A percentile compares a stretch with the other conserved stretches of the same genome.
phyloP scores from a whole-genome alignment of 2,329 filamentous ascomycete species.

The Calonectria hawksworthii region DNA sequence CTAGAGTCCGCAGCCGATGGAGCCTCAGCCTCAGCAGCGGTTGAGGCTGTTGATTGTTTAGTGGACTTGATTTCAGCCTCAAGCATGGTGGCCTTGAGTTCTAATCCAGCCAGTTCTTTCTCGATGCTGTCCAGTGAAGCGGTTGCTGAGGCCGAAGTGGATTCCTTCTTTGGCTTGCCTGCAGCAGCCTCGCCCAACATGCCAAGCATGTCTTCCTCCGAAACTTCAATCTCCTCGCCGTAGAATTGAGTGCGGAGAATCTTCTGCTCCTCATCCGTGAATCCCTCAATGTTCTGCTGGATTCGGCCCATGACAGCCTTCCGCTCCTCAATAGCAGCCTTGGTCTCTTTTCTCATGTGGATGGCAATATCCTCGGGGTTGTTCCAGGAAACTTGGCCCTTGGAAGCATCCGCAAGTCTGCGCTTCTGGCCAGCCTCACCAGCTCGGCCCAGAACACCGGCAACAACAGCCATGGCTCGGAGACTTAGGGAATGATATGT shows the following conservation, averaged over 20 bases:
- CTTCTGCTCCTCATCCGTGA: conserved; percentile 55
- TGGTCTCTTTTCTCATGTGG: conserved; percentile 54
- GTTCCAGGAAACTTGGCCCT: conserved; percentile 75
- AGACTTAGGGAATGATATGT: conserved; percentile 67
- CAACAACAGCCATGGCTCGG: conserved; percentile 84
- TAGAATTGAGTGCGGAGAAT: conserved; percentile 47
- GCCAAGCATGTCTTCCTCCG: conserved; percentile 54
- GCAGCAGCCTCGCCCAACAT: conserved; percentile 47
- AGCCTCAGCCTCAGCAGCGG: background rate
- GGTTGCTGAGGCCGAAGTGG: background rate
- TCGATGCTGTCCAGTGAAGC: conserved; percentile 19
- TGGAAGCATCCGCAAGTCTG: conserved; percentile 73
- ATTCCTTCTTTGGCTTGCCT: conserved; percentile 29
- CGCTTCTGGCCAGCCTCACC: conserved; percentile 81
- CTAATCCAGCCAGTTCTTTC: conserved; percentile 17
- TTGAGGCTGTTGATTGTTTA: background rate
- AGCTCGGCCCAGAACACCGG: conserved; percentile 86
- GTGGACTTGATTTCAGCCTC: conserved; percentile 21
- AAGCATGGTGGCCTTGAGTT: conserved; percentile 20
- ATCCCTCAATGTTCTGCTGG: conserved; percentile 52
- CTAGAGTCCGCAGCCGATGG: conserved; percentile 10
- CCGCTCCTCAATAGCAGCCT: conserved; percentile 48
- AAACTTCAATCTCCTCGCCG: conserved; percentile 46
- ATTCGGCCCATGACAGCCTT: conserved; percentile 54
- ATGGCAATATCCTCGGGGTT: conserved; percentile 60